These are phyloP conservation scores for Alternaria sp. DNA, from an alignment of 2,329 filamentous ascomycete genomes.

Conservation along the genomic window DNA sequence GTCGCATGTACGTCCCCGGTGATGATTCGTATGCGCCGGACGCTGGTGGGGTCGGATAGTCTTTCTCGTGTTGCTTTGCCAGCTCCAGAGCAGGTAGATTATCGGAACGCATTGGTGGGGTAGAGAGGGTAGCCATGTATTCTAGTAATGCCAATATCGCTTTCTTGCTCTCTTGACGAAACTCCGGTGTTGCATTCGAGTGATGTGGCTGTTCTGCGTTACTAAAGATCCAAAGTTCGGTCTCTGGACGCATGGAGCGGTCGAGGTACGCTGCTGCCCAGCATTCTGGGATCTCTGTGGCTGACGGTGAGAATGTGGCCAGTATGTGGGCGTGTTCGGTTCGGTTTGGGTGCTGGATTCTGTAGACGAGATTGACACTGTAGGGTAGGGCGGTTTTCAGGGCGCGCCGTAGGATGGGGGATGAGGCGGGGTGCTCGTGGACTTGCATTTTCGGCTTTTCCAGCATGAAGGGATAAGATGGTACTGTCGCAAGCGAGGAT, in stretches of 20 bases:
- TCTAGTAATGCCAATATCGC: constrained; percentile 39
- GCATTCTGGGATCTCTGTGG: constrained; percentile 31
- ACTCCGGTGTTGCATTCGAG: constrained; percentile 6
- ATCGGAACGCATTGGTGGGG: constrained; percentile 35
- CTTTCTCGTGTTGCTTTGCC: constrained; percentile 37
- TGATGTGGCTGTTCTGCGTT: constrained; percentile 34
- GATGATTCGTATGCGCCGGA: constrained; percentile 24
- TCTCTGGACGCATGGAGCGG: constrained; percentile 65
- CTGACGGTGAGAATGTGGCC: constrained; percentile 46
- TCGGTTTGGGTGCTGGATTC: constrained; percentile 64
- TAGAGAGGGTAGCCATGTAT: constrained; percentile 34
- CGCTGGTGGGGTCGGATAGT: constrained; percentile 30
- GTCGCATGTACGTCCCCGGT: constrained; percentile 37
- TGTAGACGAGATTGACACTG: constrained; percentile 66
- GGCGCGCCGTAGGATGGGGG: constrained; percentile 60
- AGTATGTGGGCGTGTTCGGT: constrained; percentile 45
- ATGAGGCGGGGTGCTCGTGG: constrained; percentile 29
- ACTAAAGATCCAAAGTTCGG: constrained; percentile 68
- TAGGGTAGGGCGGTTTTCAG: constrained; percentile 62
- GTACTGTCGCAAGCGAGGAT: not conserved
- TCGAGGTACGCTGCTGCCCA: constrained; percentile 69
- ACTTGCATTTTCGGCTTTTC: constrained; percentile 10
- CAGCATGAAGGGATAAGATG: not conserved
- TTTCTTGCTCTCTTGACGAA: constrained; percentile 36
- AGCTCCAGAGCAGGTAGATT: constrained; percentile 32